Percentiles rank a stretch among this genome's conserved stretches.
Evolutionary conservation across 2,329 filamentous ascomycete species (phyloP).

Genomic region (Fonsecaea multimorphosa): DNA sequence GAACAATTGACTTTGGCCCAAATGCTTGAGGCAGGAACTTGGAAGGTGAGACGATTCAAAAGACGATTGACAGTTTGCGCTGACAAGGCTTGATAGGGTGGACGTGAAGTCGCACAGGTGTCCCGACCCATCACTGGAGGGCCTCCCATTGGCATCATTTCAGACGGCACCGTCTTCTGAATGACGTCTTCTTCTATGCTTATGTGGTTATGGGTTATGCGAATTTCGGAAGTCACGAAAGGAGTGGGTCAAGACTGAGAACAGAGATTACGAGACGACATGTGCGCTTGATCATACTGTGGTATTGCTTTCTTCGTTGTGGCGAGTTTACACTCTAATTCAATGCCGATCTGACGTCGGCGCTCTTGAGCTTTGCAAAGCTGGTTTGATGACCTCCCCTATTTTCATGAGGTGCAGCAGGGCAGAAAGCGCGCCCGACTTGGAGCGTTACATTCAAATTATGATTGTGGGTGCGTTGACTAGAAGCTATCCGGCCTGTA

Average conservation of each 20-base stretch:
- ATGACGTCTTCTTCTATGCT: neutral
- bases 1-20: slow-evolving; percentile 80
- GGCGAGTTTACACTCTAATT: neutral
- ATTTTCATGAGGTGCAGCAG: neutral
- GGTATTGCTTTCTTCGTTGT: slow-evolving; percentile 8
- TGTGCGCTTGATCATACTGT: slow-evolving; percentile 3
- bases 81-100: slow-evolving; percentile 66
- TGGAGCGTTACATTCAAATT: neutral
- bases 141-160: slow-evolving; percentile 93
- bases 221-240: slow-evolving; percentile 6
- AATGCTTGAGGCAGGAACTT: slow-evolving; percentile 92
- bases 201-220: slow-evolving; percentile 10
- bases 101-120: slow-evolving; percentile 93
- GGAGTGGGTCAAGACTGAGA: slow-evolving; percentile 7
- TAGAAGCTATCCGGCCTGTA: neutral
- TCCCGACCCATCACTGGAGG: slow-evolving; percentile 95
- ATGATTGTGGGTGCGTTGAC: neutral
- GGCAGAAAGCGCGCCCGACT: neutral
- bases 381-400: neutral
- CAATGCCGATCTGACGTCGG: neutral
- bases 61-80: slow-evolving; percentile 22
- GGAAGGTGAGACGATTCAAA: slow-evolving; percentile 74
- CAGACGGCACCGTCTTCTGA: slow-evolving; percentile 94
- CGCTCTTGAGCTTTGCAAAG: neutral
- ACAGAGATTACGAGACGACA: slow-evolving; percentile 25